phyloP scores from a whole-genome alignment of 1,139 yeast species.

The Candida sojae region DNA sequence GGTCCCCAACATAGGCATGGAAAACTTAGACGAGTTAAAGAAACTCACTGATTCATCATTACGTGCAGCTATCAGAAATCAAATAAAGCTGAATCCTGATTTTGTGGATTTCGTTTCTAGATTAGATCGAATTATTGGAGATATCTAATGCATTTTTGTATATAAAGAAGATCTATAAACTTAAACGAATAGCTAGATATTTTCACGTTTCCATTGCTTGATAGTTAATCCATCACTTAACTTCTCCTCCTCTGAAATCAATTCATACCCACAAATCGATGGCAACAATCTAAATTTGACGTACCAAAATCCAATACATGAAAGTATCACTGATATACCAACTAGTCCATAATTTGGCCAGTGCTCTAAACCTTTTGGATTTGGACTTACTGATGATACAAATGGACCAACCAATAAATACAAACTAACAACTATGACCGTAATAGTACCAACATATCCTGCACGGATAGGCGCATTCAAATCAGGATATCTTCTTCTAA shows the following conservation, averaged over 20 bases:
- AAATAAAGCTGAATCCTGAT: slow-evolving; percentile 10
- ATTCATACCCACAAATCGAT: slow-evolving; percentile 38
- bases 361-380: slow-evolving; percentile 41
- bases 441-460: slow-evolving; percentile 42
- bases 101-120: slow-evolving; percentile 12
- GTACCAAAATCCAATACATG: slow-evolving; percentile 51
- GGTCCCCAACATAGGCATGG: neutral
- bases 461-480: slow-evolving; percentile 52
- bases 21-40: slow-evolving; percentile 11
- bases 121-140: slow-evolving; percentile 12
- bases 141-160: neutral
- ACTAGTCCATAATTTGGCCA: slow-evolving; percentile 57
- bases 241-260: slow-evolving; percentile 37
- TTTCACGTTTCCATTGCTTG: slow-evolving; percentile 46
- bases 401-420: slow-evolving; percentile 53
- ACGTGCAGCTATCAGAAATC: slow-evolving; percentile 13
- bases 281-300: slow-evolving; percentile 50
- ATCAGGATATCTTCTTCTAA: slow-evolving; percentile 48
- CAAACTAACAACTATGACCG: slow-evolving; percentile 39
- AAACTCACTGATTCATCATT: slow-evolving; percentile 15
- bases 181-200: neutral
- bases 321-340: slow-evolving; percentile 32
- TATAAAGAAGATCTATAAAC: neutral
- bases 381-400: slow-evolving; percentile 36
- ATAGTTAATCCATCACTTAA: slow-evolving; percentile 57